Evolutionary conservation across 805 yeast species (phyloP).

Genomic region (Kuraishia hungarica): DNA sequence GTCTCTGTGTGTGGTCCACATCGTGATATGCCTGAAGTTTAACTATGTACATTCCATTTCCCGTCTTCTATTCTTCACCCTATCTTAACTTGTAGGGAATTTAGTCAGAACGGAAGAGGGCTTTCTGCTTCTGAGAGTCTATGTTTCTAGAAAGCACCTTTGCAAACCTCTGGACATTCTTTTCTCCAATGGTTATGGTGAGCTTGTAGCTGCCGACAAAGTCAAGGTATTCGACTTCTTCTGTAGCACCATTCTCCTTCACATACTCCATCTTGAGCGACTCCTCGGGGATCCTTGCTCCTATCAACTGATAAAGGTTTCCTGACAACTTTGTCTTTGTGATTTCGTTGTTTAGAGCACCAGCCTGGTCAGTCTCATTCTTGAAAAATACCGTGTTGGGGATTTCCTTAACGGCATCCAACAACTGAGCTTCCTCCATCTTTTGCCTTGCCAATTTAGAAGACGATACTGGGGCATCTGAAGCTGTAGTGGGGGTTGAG

Average conservation of each 20-base stretch:
- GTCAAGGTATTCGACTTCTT: background rate
- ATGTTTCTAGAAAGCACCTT: constrained; percentile 1
- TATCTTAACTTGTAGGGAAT: background rate
- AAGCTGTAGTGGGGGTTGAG: constrained; percentile 11
- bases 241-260: background rate
- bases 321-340: background rate
- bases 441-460: background rate
- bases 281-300: constrained; percentile 1
- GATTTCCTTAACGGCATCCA: constrained; percentile 6
- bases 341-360: background rate
- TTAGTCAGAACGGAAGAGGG: background rate
- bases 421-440: background rate
- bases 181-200: background rate
- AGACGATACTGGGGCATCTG: constrained; percentile 9
- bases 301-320: background rate
- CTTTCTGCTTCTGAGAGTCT: background rate
- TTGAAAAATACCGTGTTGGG: constrained; percentile 17
- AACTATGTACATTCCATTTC: background rate
- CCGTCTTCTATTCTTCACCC: background rate
- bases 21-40: background rate
- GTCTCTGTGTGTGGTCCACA: background rate
- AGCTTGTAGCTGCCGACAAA: constrained; percentile 2
- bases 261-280: background rate
- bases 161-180: background rate
- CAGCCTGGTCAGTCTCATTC: constrained; percentile 11